These are phyloP conservation scores for Nadsonia starkeyi-henricii DNA, from an alignment of 1,139 yeast species.

Conservation along the genomic window DNA sequence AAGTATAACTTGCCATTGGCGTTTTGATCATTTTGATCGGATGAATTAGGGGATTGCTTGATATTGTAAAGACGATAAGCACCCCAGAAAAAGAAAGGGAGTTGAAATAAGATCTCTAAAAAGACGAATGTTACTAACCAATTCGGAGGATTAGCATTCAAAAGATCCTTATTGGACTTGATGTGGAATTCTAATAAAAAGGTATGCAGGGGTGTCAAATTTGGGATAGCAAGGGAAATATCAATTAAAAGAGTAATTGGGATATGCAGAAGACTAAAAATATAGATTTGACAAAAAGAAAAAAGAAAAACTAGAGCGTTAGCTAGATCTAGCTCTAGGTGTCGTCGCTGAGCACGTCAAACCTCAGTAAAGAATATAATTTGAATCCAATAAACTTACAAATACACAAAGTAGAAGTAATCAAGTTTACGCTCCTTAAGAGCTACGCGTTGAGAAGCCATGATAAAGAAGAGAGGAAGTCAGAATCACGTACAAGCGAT, in stretches of 20 bases:
- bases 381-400: background rate
- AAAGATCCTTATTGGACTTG: background rate
- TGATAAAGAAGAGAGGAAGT: too few species aligned
- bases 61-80: background rate
- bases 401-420: background rate
- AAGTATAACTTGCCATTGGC: background rate
- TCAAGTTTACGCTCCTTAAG: background rate
- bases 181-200: background rate
- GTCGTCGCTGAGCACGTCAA: too few species aligned
- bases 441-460: background rate
- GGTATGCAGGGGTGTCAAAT: background rate
- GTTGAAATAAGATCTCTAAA: background rate
- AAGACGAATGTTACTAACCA: background rate
- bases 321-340: too few species aligned
- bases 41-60: background rate
- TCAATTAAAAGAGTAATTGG: background rate
- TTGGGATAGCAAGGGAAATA: background rate
- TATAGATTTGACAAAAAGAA: too few species aligned
- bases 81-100: background rate
- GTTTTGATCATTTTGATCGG: background rate
- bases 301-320: too few species aligned
- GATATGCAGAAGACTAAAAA: background rate
- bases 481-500: too few species aligned
- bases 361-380: too few species aligned
- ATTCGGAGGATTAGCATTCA: background rate